Conservation (phyloP, 108 stramenopile genomes). For the Cylindrotheca fusiformis region DNA sequence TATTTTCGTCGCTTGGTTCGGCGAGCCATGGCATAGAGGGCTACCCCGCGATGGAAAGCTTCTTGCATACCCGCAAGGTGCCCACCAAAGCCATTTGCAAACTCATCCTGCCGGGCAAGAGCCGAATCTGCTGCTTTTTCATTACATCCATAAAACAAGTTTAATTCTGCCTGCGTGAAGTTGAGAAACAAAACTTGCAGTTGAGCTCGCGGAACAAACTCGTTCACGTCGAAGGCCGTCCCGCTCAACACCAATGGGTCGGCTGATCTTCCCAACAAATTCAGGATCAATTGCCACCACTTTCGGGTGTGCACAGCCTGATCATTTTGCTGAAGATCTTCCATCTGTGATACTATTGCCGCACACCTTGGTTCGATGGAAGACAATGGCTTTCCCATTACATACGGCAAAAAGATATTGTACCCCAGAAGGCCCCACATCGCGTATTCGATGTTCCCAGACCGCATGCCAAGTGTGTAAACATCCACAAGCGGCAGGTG, state of each 20-base stretch:
- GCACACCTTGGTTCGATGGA: not conserved
- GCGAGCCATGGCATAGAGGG: conserved; percentile 20
- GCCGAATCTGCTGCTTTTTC: not conserved
- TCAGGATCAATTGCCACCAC: not conserved
- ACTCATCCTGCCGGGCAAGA: not conserved
- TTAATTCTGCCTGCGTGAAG: not conserved
- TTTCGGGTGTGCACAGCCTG: not conserved
- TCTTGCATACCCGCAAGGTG: not conserved
- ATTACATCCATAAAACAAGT: not conserved
- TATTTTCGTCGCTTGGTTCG: conserved; percentile 13
- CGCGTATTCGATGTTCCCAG: not conserved
- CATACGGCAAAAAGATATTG: not conserved
- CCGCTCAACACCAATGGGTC: not conserved
- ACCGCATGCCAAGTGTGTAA: not conserved
- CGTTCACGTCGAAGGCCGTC: not conserved
- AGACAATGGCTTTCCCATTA: conserved; percentile 1
- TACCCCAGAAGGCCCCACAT: not conserved
- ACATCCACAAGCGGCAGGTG: not conserved
- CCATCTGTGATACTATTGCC: conserved; percentile 7
- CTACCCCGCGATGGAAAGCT: conserved; percentile 12
- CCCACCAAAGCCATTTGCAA: not conserved
- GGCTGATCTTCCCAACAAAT: conserved; percentile 4
- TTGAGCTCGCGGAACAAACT: not conserved
- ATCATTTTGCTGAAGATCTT: conserved; percentile 9
- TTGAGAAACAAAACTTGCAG: not conserved